Conservation (phyloP, 1,284 basidiomycete genomes). For the Rhodofomes roseus region DNA sequence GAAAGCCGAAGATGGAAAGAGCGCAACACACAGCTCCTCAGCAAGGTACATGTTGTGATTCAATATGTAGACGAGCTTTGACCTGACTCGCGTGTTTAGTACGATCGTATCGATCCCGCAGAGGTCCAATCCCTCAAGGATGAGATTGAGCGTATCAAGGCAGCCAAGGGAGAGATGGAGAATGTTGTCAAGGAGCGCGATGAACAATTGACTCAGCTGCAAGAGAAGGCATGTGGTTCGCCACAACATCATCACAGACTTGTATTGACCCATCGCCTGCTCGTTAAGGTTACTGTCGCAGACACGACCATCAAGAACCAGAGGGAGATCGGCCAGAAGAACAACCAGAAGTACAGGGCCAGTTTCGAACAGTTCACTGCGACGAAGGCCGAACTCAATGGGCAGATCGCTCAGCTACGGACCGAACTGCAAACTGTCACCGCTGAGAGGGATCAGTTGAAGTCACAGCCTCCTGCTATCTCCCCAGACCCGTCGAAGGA, state of each 20-base stretch:
- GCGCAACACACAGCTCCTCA: constrained; percentile 76
- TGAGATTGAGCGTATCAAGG: constrained; percentile 57
- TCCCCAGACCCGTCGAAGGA: constrained; percentile 15
- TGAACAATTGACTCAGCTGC: constrained; percentile 27
- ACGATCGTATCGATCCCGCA: constrained; percentile 85
- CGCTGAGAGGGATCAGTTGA: constrained; percentile 32
- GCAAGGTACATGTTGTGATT: constrained; percentile 57
- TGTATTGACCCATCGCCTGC: not conserved
- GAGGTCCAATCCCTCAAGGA: constrained; percentile 82
- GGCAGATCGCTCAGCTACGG: constrained; percentile 23
- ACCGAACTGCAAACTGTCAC: constrained; percentile 25
- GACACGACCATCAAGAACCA: constrained; percentile 21
- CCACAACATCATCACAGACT: too few relatives aligned
- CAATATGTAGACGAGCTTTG: not conserved
- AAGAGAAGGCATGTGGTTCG: constrained; percentile 10
- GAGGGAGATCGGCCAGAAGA: constrained; percentile 28
- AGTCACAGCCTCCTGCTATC: constrained; percentile 19
- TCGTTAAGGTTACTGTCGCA: constrained; percentile 11
- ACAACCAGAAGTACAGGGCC: constrained; percentile 30
- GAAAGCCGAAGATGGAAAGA: constrained; percentile 86
- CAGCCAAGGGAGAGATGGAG: constrained; percentile 39
- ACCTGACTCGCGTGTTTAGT: constrained; percentile 38
- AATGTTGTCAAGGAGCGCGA: constrained; percentile 37
- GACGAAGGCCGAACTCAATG: constrained; percentile 37
- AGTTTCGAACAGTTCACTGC: constrained; percentile 28